A percentile compares a stretch with the other conserved stretches of the same genome.
Conservation (phyloP, 2,329 filamentous ascomycete genomes). For the Canariomyces notabilis region DNA sequence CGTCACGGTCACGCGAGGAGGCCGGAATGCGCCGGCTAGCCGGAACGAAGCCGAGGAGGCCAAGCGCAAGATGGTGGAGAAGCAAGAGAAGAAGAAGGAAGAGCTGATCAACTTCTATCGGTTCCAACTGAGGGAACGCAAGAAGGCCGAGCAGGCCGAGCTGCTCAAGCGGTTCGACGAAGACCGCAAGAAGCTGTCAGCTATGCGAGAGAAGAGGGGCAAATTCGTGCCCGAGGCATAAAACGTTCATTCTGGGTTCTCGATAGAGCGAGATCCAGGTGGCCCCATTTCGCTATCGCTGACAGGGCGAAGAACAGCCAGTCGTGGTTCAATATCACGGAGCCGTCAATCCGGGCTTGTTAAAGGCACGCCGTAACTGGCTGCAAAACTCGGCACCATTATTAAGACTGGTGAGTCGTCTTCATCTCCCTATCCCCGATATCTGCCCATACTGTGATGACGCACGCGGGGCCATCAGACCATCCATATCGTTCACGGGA, state of each 20-base stretch:
- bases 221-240: slow-evolving; percentile 51
- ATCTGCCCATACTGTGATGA: slow-evolving; percentile 30
- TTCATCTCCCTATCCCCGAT: not conserved
- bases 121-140: slow-evolving; percentile 75
- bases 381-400: slow-evolving; percentile 1
- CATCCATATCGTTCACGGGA: slow-evolving; percentile 19
- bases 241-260: slow-evolving; percentile 13
- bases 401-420: slow-evolving; percentile 16
- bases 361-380: not conserved
- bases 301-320: slow-evolving; percentile 2
- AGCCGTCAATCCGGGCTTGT: not conserved
- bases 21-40: slow-evolving; percentile 66
- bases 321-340: not conserved
- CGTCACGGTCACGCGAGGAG: slow-evolving; percentile 80
- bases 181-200: slow-evolving; percentile 65
- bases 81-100: slow-evolving; percentile 57
- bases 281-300: not conserved
- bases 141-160: slow-evolving; percentile 67
- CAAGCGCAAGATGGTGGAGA: slow-evolving; percentile 55
- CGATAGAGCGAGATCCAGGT: not conserved
- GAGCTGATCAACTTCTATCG: slow-evolving; percentile 72
- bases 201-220: slow-evolving; percentile 63
- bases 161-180: slow-evolving; percentile 70
- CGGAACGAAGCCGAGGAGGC: slow-evolving; percentile 64
- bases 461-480: slow-evolving; percentile 37